Base-by-base conservation (phyloP, 257 asterid species). In the Fraxinus quadrangulata region DNA sequence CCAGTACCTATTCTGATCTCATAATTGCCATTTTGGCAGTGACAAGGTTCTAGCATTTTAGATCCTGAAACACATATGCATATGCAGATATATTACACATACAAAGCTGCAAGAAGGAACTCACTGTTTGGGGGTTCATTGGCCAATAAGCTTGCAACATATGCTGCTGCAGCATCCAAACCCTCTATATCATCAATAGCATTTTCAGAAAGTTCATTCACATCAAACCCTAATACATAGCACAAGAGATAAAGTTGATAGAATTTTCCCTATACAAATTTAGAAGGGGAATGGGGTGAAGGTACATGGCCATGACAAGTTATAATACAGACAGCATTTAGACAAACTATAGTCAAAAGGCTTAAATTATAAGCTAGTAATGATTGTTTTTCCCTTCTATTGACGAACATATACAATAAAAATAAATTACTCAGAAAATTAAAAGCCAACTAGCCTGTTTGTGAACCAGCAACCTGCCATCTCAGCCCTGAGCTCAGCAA, bases 61-160 rank as follows among this genome's bases (percentile, higher is more conserved):
- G n/a, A 72, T 39, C 42, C 72, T 67, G 16, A 56, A 75, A 30
- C 19, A 54, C 65, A 75, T 40, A 80, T n/a, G n/a, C n/a, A n/a
- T 45, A 39, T 49, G 23, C 37, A 33, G 31, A 37, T 54, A 34
- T 21, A 71, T 23, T 77, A 59, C 14, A 33, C 59, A 72, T 14
- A 45, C 28, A 31, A 74, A 51, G 59, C 5, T 61, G 61, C 24
- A 71, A 37, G 68, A 76, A 40, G 71, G 78, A 83, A 86, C 97
- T 90, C 84, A 94, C 97, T 83, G 63, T 90, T 89, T 37, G 91
- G 82, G 67, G 97, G 97, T 73, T 94, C 98, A 31, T 92, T 88
- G 56, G 97, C 92, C 89, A 92, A 78, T 82, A 94, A 88, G 90
- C 95, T 91, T 7, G 98, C 96, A 84, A 94, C 92, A 89, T 94